Conservation (phyloP, 371 early-diverging fungal genomes). For the Apophysomyces trapeziformis region DNA sequence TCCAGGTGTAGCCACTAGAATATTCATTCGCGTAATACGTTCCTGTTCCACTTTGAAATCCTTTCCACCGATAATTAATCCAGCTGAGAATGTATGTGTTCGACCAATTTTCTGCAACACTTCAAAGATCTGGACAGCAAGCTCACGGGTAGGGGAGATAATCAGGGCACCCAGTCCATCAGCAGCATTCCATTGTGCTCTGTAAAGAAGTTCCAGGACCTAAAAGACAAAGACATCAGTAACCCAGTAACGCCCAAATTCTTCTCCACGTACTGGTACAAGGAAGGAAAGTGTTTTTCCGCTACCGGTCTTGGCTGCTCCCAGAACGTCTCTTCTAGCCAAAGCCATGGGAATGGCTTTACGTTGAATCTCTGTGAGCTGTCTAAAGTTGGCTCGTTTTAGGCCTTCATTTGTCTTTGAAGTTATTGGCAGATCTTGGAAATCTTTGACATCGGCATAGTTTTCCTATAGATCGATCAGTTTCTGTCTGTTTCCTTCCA, state of each 20-base stretch:
- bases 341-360: slow-evolving; percentile 91
- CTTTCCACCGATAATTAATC: slow-evolving; percentile 97
- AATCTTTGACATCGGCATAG: slow-evolving; percentile 38
- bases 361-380: slow-evolving; percentile 98
- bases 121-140: slow-evolving; percentile 97
- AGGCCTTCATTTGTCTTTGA: slow-evolving; percentile 69
- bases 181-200: slow-evolving; percentile 80
- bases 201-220: slow-evolving; percentile 82
- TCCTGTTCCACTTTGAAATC: slow-evolving; percentile 90
- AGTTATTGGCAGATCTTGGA: slow-evolving; percentile 75
- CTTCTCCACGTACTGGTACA: slow-evolving; percentile 77
- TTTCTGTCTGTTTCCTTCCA: not conserved
- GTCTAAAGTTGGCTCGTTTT: slow-evolving; percentile 77
- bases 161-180: slow-evolving; percentile 94
- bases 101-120: slow-evolving; percentile 89
- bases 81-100: slow-evolving; percentile 90
- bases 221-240: slow-evolving; percentile 24
- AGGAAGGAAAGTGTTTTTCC: slow-evolving; percentile 99
- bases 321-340: slow-evolving; percentile 90
- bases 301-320: slow-evolving; percentile 99
- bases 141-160: slow-evolving; percentile 98
- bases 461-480: slow-evolving; percentile 33
- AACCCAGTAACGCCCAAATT: slow-evolving; percentile 3
- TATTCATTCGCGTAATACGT: slow-evolving; percentile 88
- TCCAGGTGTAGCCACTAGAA: slow-evolving; percentile 97